These are phyloP conservation scores for Helicostylum pulchrum DNA, from an alignment of 192 early-diverging fungal species.

Conservation along the genomic window DNA sequence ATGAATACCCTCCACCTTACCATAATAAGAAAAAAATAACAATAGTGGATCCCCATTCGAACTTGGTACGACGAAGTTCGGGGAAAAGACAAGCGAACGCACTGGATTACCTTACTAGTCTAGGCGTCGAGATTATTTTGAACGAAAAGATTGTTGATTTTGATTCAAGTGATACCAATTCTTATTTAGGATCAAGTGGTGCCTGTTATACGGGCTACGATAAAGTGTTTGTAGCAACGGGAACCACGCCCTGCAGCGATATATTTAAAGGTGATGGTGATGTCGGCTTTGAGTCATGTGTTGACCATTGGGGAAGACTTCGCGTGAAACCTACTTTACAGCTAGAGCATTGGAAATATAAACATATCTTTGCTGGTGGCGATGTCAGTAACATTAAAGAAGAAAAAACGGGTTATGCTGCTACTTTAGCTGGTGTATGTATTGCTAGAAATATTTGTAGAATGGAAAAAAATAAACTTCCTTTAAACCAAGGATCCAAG, in stretches of 20 bases:
- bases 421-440: slow-evolving; percentile 36
- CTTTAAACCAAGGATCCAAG: slow-evolving; percentile 32
- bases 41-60: slow-evolving; percentile 24
- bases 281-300: slow-evolving; percentile 17
- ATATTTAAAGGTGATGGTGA: slow-evolving; percentile 12
- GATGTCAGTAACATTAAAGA: slow-evolving; percentile 42
- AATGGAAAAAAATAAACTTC: slow-evolving; percentile 34
- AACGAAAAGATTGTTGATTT: slow-evolving; percentile 31
- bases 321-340: slow-evolving; percentile 41
- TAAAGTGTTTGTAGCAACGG: slow-evolving; percentile 34
- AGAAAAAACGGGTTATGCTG: slow-evolving; percentile 42
- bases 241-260: slow-evolving; percentile 28
- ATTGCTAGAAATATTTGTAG: slow-evolving; percentile 40
- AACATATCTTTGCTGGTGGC: slow-evolving; percentile 41
- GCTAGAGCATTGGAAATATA: slow-evolving; percentile 32
- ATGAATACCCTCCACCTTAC: slow-evolving; percentile 8
- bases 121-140: slow-evolving; percentile 30
- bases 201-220: slow-evolving; percentile 24
- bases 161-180: slow-evolving; percentile 11
- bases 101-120: slow-evolving; percentile 13
- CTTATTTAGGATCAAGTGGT: slow-evolving; percentile 29
- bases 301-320: slow-evolving; percentile 28
- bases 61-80: slow-evolving; percentile 21
- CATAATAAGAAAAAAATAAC: slow-evolving; percentile 26
- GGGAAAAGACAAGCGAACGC: slow-evolving; percentile 14